Evolutionary conservation across 306 rosid species (phyloP), one percentile per base, ranked within the genome.

Genomic region (Abrus pulchellus): DNA sequence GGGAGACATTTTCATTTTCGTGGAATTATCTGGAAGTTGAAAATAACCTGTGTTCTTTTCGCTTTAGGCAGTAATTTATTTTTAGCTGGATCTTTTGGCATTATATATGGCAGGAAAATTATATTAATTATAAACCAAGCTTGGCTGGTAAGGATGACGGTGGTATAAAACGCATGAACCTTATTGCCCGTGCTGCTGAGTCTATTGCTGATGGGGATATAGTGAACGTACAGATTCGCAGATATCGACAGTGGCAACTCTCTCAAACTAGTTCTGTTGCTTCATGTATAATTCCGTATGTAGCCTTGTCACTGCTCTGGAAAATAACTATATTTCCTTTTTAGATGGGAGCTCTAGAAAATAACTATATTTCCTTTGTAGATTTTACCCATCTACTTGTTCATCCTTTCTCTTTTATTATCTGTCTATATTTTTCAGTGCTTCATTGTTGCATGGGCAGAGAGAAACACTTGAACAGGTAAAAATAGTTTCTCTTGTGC

Each of bases 161-260:
- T 85, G 98, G 93, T 75, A 49, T 90, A 63, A 92, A 91, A 83
- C 97, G 94, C 28, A 91, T 95, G 99, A 79, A 83, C 81, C 81
- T 87, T 80, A 90, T 95, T 75, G 97, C 98, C 47, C 88, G 89
- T 76, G 96, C 99, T 13, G 94, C 99, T 49, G 99, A 93, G 85
- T 93, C 97, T 78, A 93, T 95, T 85, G 97, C 93, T 43, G 89
- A 89, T 86, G 99, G 94, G 50, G 99, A 95, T 85, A 88, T 95
- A 77, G 85, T 95, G 86, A 92, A 90, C 61, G 98, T 95, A 57
- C 98, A 95, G 83, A 95, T 95, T 86, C 89, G 97, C 83, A 93
- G 96, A 85, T 87, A 95, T 86, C 89, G 93, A 43, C 99, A 95
- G 79, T 95, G 98, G 99, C 98, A 95, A 85, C 99, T 95, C 78